phyloP scores from a whole-genome alignment of 177 flowering plant genomes.

The Telopea speciosissima region DNA sequence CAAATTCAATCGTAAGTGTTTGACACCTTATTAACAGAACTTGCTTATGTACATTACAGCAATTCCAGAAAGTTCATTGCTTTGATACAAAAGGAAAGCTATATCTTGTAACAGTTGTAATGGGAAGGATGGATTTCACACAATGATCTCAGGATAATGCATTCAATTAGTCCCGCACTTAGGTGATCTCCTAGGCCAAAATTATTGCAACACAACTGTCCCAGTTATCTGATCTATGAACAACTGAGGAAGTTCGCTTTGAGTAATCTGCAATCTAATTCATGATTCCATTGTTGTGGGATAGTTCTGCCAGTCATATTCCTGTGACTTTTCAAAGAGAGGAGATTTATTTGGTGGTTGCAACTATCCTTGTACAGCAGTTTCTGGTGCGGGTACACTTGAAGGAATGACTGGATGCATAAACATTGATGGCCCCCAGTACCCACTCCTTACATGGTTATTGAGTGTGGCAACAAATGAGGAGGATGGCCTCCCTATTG shows the following conservation, averaged over 20 bases:
- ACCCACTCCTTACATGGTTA: not conserved
- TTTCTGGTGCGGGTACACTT: not conserved
- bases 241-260: not conserved
- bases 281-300: not conserved
- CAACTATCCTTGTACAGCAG: not conserved
- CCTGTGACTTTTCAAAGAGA: not conserved
- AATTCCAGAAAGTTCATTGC: not conserved
- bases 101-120: not conserved
- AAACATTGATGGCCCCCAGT: not conserved
- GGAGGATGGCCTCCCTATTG: not conserved
- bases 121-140: not conserved
- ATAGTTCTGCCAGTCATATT: not conserved
- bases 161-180: not conserved
- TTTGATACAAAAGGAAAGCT: not conserved
- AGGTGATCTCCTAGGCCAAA: not conserved
- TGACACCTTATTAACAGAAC: not conserved
- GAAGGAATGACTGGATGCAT: not conserved
- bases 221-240: not conserved
- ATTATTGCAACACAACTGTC: not conserved
- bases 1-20: slow-evolving; percentile 43
- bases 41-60: not conserved
- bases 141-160: not conserved
- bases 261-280: not conserved
- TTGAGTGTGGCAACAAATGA: not conserved
- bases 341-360: not conserved